A percentile compares a stretch with the other conserved stretches of the same genome.
phyloP scores from a whole-genome alignment of 345 rosid genomes.

The Arabidopsis suecica region DNA sequence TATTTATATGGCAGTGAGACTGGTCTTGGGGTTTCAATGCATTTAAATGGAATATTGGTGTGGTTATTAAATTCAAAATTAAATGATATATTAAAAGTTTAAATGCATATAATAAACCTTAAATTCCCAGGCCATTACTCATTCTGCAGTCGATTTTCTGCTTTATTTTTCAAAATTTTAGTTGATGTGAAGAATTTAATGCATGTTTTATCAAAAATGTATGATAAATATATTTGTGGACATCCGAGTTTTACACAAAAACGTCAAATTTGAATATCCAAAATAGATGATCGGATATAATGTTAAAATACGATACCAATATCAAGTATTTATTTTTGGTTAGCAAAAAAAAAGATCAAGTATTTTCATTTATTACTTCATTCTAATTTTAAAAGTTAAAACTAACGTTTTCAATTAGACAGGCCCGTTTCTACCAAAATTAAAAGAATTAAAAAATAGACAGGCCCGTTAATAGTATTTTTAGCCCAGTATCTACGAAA shows the following conservation, averaged over 20 bases:
- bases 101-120: conserved; percentile 36
- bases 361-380: too few relatives aligned
- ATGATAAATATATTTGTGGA: not conserved
- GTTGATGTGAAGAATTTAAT: not conserved
- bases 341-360: too few relatives aligned
- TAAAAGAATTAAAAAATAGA: too few relatives aligned
- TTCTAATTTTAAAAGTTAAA: too few relatives aligned
- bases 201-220: not conserved
- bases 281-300: not conserved
- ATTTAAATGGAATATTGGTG: conserved; percentile 40
- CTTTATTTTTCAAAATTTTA: not conserved
- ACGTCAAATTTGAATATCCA: not conserved
- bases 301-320: too few relatives aligned
- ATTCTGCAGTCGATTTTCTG: conserved; percentile 5
- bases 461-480: not conserved
- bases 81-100: conserved; percentile 16
- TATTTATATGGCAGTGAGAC: conserved; percentile 40
- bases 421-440: not conserved
- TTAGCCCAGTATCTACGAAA: not conserved
- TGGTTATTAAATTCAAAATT: conserved; percentile 30
- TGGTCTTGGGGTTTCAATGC: conserved; percentile 43
- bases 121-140: conserved; percentile 38
- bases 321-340: too few relatives aligned
- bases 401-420: too few relatives aligned
- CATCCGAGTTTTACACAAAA: not conserved